A percentile compares a stretch with the other conserved stretches of the same genome.
Conservation (phyloP, 148 eudicot species). For the Chenopodium formosanum region DNA sequence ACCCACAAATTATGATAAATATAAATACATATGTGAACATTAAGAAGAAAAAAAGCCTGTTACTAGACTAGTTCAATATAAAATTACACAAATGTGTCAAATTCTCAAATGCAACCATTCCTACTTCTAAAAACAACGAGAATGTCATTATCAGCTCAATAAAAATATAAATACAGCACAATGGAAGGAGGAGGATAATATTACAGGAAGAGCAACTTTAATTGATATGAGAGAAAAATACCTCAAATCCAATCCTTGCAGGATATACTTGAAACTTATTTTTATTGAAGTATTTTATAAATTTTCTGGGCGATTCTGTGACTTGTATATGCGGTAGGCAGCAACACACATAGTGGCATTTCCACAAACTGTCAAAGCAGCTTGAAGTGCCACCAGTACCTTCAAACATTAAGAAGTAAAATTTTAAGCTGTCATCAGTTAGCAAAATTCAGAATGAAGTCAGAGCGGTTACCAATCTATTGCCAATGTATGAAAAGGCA, state of each 20-base stretch:
- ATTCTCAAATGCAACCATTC: conserved; percentile 7
- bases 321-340: conserved; percentile 72
- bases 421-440: not conserved
- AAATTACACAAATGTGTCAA: not conserved
- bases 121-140: not conserved
- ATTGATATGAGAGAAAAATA: not conserved
- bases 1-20: not conserved
- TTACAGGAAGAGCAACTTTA: conserved; percentile 6
- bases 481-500: not conserved
- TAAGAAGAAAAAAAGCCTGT: too few species aligned
- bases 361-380: conserved; percentile 82
- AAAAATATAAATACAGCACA: not conserved
- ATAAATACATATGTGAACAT: not conserved
- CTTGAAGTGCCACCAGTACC: conserved; percentile 91
- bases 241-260: not conserved
- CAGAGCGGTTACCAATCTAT: not conserved
- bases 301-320: conserved; percentile 49
- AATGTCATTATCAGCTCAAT: not conserved
- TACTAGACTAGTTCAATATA: not conserved
- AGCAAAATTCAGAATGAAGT: not conserved
- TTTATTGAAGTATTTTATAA: conserved; percentile 17
- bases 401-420: conserved; percentile 28
- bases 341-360: conserved; percentile 89
- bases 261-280: not conserved
- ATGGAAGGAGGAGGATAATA: not conserved